These are phyloP conservation scores for Aspergillus nidulans DNA, from an alignment of 495 filamentous ascomycete genomes.

Conservation along the genomic window DNA sequence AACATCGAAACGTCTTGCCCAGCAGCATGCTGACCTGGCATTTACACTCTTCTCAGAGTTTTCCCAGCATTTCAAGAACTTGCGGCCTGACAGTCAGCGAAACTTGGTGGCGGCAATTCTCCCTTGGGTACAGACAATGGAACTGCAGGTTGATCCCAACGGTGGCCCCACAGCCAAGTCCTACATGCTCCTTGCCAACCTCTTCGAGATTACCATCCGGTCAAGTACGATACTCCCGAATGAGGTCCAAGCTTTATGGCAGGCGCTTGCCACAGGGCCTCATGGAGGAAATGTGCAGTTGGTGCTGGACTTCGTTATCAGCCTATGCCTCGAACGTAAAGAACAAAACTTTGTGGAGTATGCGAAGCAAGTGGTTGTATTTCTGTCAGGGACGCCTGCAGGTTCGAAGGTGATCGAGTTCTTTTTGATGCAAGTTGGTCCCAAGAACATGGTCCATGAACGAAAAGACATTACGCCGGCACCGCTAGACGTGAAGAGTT, in stretches of 20 bases:
- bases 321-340: conserved; percentile 81
- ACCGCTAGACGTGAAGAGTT: conserved; percentile 65
- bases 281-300: conserved; percentile 93
- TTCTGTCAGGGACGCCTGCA: conserved; percentile 85
- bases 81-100: conserved; percentile 73
- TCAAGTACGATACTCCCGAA: conserved; percentile 85
- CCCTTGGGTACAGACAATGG: conserved; percentile 93
- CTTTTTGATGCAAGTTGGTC: conserved; percentile 79
- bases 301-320: conserved; percentile 93
- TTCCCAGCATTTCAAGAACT: conserved; percentile 79
- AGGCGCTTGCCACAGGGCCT: conserved; percentile 89
- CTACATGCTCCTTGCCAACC: conserved; percentile 92
- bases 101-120: conserved; percentile 93
- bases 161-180: conserved; percentile 84
- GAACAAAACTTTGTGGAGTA: conserved; percentile 98
- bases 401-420: conserved; percentile 93
- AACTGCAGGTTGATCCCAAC: conserved; percentile 90
- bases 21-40: conserved; percentile 80
- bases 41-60: conserved; percentile 96
- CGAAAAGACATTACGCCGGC: conserved; percentile 67
- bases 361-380: conserved; percentile 95
- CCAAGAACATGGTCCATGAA: conserved; percentile 87
- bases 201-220: conserved; percentile 93
- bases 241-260: conserved; percentile 96
- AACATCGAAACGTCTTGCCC: conserved; percentile 84